Conservation (phyloP, 345 rosid species). For the Eutrema heterophyllum region DNA sequence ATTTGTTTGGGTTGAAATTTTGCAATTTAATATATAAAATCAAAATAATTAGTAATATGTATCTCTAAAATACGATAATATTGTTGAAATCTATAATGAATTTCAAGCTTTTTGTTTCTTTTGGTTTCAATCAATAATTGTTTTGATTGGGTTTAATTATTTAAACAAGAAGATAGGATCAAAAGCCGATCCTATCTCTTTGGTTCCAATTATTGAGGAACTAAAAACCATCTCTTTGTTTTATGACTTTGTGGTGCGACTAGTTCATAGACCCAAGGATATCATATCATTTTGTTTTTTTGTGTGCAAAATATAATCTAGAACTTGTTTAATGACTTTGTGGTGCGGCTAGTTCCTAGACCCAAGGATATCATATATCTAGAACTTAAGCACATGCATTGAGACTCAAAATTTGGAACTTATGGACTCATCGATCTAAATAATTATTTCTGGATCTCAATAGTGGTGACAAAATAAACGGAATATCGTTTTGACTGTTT, state of each 20-base stretch:
- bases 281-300: no score
- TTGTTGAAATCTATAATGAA: neutral
- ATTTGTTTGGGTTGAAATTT: neutral
- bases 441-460: neutral
- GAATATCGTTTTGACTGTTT: neutral
- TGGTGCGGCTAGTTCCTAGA: constrained; percentile 22
- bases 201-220: constrained; percentile 37
- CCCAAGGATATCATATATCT: constrained; percentile 12
- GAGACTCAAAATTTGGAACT: constrained; percentile 1
- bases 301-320: no score
- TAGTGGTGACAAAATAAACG: neutral
- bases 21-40: neutral
- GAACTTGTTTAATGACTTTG: constrained; percentile 5
- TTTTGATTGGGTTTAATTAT: constrained; percentile 11
- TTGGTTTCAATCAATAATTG: constrained; percentile 16
- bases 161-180: constrained; percentile 29
- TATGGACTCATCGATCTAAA: neutral
- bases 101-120: neutral
- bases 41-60: neutral
- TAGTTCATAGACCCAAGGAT: constrained; percentile 25
- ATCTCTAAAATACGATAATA: neutral
- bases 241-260: constrained; percentile 12
- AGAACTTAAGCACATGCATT: constrained; percentile 7
- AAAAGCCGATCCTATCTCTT: constrained; percentile 32
- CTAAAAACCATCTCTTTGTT: constrained; percentile 3